Evolutionary conservation across 2,329 filamentous ascomycete genomes (phyloP).

Genomic region (Chrysoporthe austroafricana): DNA sequence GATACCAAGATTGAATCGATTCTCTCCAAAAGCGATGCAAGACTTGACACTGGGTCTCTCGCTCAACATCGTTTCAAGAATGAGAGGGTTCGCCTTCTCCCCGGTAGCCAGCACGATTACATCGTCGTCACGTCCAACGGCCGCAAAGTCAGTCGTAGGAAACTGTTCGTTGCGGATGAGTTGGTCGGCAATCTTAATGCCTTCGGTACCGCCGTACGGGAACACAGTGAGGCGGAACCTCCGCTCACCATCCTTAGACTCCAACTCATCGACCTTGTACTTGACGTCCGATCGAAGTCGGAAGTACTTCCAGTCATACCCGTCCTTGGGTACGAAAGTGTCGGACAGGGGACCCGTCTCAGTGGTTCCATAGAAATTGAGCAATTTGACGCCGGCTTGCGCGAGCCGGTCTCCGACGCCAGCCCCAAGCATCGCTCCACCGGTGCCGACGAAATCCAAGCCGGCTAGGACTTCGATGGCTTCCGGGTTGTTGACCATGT

Average conservation of each 20-base stretch:
- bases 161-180: background rate
- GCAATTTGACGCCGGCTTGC: conserved; percentile 5
- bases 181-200: background rate
- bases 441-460: conserved; percentile 6
- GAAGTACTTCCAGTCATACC: conserved; percentile 2
- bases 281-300: background rate
- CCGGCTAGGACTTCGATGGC: background rate
- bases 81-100: conserved; percentile 1
- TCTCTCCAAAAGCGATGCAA: conserved; percentile 3
- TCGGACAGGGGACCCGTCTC: conserved; percentile 5
- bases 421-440: background rate
- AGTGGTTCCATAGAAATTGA: conserved; percentile 10
- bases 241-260: background rate
- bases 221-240: background rate
- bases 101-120: conserved; percentile 6
- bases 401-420: background rate
- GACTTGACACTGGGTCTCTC: background rate
- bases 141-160: background rate
- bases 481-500: conserved; percentile 2
- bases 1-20: background rate
- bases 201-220: background rate
- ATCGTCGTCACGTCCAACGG: background rate
- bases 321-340: background rate
- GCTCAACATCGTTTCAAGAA: background rate
- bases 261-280: background rate